A percentile compares a stretch with the other conserved stretches of the same genome.
Evolutionary conservation across 371 early-diverging fungal genomes (phyloP).

Genomic region (Funneliformis caledonium): DNA sequence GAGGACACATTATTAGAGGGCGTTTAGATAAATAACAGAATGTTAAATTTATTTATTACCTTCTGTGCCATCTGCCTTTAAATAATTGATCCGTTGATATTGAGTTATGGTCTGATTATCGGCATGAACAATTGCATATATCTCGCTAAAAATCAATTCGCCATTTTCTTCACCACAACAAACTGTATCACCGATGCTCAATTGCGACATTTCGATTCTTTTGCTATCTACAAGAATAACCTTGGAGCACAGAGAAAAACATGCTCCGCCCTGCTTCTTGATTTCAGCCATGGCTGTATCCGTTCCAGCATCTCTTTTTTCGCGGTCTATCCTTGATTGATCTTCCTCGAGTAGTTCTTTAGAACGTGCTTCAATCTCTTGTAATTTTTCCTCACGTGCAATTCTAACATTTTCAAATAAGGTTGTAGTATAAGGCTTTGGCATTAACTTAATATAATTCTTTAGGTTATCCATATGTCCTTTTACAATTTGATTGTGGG

Average conservation of each 20-base stretch:
- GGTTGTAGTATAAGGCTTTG: not conserved
- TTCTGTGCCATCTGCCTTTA: not conserved
- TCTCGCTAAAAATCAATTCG: conserved; percentile 1
- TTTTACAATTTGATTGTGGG: not conserved
- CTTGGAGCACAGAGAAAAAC: conserved; percentile 4
- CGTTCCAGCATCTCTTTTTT: not conserved
- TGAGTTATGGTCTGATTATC: conserved; percentile 3
- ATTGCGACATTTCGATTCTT: not conserved
- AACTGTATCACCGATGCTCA: conserved; percentile 18
- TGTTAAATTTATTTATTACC: not conserved
- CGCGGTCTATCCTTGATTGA: not conserved
- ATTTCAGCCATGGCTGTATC: no score
- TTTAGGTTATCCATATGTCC: not conserved
- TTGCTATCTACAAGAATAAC: conserved; percentile 21
- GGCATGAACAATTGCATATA: conserved; percentile 26
- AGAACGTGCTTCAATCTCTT: no score
- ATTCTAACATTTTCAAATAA: not conserved
- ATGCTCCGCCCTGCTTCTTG: not conserved
- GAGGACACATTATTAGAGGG: no score
- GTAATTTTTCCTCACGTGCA: not conserved
- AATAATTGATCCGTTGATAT: conserved; percentile 9
- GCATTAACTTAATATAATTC: not conserved
- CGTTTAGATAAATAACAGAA: not conserved
- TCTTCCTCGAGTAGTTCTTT: not conserved
- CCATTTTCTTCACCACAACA: not conserved